These are phyloP conservation scores for Aspergillus incahuasiensis DNA, from an alignment of 495 filamentous ascomycete species.

Conservation along the genomic window DNA sequence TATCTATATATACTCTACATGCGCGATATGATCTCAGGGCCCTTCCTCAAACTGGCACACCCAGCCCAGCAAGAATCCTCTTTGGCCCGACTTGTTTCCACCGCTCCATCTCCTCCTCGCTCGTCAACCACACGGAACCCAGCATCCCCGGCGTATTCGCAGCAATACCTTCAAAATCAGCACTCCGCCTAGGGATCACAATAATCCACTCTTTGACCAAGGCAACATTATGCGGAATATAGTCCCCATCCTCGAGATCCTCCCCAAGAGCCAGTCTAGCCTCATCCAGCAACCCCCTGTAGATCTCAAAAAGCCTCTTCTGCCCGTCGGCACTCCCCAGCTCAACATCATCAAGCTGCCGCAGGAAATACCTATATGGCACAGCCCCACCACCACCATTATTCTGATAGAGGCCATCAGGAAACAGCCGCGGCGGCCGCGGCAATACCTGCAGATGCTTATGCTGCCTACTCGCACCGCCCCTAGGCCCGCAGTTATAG, in stretches of 20 bases:
- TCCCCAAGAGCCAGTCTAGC: slow-evolving; percentile 17
- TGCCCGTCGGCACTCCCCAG: neutral
- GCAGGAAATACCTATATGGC: slow-evolving; percentile 1
- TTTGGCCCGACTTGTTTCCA: slow-evolving; percentile 28
- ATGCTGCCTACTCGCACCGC: slow-evolving; percentile 38
- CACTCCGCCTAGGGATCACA: slow-evolving; percentile 30
- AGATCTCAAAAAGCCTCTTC: slow-evolving; percentile 14
- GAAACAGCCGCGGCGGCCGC: slow-evolving; percentile 13
- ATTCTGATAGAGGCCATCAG: slow-evolving; percentile 12
- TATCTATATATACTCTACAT: neutral
- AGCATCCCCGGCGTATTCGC: slow-evolving; percentile 39
- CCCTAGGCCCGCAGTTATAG: slow-evolving; percentile 34
- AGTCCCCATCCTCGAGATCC: neutral
- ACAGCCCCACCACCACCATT: too few relatives aligned
- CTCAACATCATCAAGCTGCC: neutral
- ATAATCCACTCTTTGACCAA: slow-evolving; percentile 36
- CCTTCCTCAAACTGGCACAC: slow-evolving; percentile 8
- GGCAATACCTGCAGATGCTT: slow-evolving; percentile 43
- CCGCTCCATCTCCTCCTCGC: slow-evolving; percentile 23
- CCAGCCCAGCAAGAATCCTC: slow-evolving; percentile 20
- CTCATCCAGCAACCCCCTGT: slow-evolving; percentile 21
- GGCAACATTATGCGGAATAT: slow-evolving; percentile 38
- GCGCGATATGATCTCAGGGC: neutral
- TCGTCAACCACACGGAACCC: slow-evolving; percentile 32
- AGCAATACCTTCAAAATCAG: slow-evolving; percentile 20